Percentiles rank a stretch among this genome's conserved stretches.
Conservation (phyloP, 2,329 filamentous ascomycete species). For the Colletotrichum eleusines region DNA sequence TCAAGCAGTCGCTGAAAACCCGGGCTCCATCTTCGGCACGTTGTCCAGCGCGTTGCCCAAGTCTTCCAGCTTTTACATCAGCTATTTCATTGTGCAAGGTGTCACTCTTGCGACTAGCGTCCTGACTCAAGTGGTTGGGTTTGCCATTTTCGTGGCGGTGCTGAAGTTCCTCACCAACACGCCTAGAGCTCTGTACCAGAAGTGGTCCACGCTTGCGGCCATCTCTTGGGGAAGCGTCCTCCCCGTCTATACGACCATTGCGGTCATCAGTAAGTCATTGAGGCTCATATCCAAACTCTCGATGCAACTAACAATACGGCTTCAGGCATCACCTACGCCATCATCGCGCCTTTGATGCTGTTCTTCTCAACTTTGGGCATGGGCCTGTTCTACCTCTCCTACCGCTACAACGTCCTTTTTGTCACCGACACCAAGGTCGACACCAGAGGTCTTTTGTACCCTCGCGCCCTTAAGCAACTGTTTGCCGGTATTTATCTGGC, state of each 20-base stretch:
- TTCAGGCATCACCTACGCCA: slow-evolving; percentile 78
- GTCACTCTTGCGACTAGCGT: slow-evolving; percentile 80
- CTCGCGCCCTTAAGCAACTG: slow-evolving; percentile 88
- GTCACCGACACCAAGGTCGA: slow-evolving; percentile 84
- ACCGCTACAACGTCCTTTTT: slow-evolving; percentile 88
- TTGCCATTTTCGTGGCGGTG: slow-evolving; percentile 75
- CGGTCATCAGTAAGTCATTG: slow-evolving; percentile 69
- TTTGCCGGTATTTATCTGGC: slow-evolving; percentile 85
- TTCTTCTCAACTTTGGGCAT: slow-evolving; percentile 84
- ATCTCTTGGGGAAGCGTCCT: slow-evolving; percentile 84
- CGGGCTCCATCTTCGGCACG: slow-evolving; percentile 70
- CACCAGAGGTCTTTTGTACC: slow-evolving; percentile 89
- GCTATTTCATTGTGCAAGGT: slow-evolving; percentile 82
- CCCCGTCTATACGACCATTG: slow-evolving; percentile 80
- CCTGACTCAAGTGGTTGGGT: slow-evolving; percentile 74
- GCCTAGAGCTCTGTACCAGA: slow-evolving; percentile 81
- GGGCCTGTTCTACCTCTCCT: slow-evolving; percentile 83
- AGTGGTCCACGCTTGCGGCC: slow-evolving; percentile 76
- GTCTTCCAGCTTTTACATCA: slow-evolving; percentile 94
- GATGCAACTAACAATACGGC: slow-evolving; percentile 44
- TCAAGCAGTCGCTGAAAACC: slow-evolving; percentile 71
- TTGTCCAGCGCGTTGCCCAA: slow-evolving; percentile 82
- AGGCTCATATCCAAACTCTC: too few relatives aligned
- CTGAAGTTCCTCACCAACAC: slow-evolving; percentile 80
- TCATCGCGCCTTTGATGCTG: slow-evolving; percentile 85